phyloP scores from a whole-genome alignment of 441 rosid species.

The Bocquillonia castaneifolia region DNA sequence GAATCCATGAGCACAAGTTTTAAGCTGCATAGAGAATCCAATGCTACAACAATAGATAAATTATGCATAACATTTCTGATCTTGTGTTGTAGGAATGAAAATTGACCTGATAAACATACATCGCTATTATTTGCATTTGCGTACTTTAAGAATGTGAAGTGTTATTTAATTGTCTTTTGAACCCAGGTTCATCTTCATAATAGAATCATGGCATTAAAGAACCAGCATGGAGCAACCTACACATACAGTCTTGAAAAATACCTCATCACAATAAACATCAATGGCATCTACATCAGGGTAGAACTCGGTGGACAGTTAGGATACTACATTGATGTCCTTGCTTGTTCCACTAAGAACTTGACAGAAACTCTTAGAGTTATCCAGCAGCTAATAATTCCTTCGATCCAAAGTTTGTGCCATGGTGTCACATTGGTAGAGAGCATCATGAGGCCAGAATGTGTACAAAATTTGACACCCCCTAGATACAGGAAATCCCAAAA shows the following conservation, averaged over 20 bases:
- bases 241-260: conserved; percentile 77
- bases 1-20: too few relatives aligned
- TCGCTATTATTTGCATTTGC: too few relatives aligned
- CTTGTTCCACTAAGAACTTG: conserved; percentile 83
- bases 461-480: conserved; percentile 65
- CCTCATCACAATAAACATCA: conserved; percentile 67
- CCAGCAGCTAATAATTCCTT: conserved; percentile 70
- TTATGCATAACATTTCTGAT: too few relatives aligned
- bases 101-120: too few relatives aligned
- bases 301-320: conserved; percentile 94
- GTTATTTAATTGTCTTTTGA: not conserved
- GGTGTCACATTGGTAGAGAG: conserved; percentile 80
- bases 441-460: conserved; percentile 76
- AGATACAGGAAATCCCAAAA: conserved; percentile 65
- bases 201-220: conserved; percentile 62
- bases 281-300: conserved; percentile 68
- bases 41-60: too few relatives aligned
- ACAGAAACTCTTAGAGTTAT: conserved; percentile 76
- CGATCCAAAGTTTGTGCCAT: conserved; percentile 71
- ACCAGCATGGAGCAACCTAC: conserved; percentile 83
- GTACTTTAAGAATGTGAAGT: too few relatives aligned
- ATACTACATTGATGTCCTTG: conserved; percentile 74
- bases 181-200: conserved; percentile 81
- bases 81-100: too few relatives aligned
- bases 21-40: too few relatives aligned